Percentiles rank a stretch among this genome's conserved stretches.
phyloP scores from a whole-genome alignment of 495 filamentous ascomycete species.

The Ramalina peruviana region DNA sequence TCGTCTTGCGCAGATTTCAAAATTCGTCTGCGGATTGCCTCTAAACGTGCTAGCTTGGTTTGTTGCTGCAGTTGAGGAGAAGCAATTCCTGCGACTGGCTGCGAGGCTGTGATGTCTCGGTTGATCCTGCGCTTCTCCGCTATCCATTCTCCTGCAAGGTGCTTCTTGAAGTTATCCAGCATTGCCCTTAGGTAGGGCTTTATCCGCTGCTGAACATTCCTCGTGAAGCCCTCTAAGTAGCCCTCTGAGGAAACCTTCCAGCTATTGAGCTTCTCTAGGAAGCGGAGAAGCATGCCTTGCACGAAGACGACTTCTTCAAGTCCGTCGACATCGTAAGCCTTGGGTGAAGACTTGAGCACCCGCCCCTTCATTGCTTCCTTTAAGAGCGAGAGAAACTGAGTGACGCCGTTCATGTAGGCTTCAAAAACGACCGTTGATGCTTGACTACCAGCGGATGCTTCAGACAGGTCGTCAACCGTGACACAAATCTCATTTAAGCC shows the following conservation, averaged over 20 bases:
- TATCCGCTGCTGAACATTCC: neutral
- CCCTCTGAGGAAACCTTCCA: conserved; percentile 5
- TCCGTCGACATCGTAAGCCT: neutral
- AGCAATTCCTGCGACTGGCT: too few relatives aligned
- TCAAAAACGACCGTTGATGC: conserved; percentile 6
- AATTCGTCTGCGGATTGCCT: too few relatives aligned
- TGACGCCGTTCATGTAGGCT: conserved; percentile 12
- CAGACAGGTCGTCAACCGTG: neutral
- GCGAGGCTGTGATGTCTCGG: too few relatives aligned
- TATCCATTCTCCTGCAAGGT: neutral
- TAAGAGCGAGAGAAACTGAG: conserved; percentile 6
- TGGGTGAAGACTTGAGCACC: neutral
- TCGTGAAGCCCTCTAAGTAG: conserved; percentile 1
- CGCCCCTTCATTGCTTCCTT: neutral
- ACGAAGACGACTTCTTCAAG: conserved; percentile 10
- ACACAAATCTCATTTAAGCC: neutral
- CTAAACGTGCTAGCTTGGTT: too few relatives aligned
- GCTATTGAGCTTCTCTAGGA: conserved; percentile 6
- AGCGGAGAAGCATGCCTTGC: neutral
- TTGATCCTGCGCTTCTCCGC: neutral
- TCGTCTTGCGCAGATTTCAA: too few relatives aligned
- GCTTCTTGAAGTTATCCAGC: too few relatives aligned
- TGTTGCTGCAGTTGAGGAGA: too few relatives aligned
- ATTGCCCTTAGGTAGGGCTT: neutral
- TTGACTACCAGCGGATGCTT: neutral